Base-by-base conservation (phyloP, 768 basidiomycete genomes). In the Podaxis sp. region DNA sequence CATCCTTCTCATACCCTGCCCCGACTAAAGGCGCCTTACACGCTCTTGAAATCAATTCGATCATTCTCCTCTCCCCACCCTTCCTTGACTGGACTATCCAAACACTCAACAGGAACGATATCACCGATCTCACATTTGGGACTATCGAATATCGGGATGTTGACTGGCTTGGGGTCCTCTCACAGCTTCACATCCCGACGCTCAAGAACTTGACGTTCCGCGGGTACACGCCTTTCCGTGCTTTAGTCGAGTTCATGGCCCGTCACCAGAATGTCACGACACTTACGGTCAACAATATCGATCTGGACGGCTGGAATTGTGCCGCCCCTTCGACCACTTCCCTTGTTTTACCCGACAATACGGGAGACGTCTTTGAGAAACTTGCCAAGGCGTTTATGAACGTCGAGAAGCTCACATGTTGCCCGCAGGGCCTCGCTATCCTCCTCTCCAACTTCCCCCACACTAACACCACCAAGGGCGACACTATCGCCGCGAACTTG, bases 21-120 rank as follows among this genome's bases (percentile, higher is more conserved):
- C 37, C 36, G 19, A 57, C 41, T 33, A 60, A 53, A 51, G 57
- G 38, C 27, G 52, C 59, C 24, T 19, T 64, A 24, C 55, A 49
- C 19, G 47, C 6, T 22, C 59, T 64, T 54, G 36, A 59, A 17
- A 53, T 64, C 4, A 64, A 64, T 29, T 64, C 63, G 27, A 50
- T 58, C 38, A 43, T 64, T 22, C 61, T 64, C 33, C 54, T 66
- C 5, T 54, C 56, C 24, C 41, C 58, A 2, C 63, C 57, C 19
- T 61, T 64, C 51, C 51, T 57, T 22, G 63, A 64, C 8, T 66
- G 66, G 66, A 66, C 63, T 6, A 57, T 66, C n/a, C 55, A 57
- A 24, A 46, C 63, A 9, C 58, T 66, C 17, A 64, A 64, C 25
- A 38, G 33, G 25, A 61, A 64, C 47, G 38, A 53, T 1, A 52